Evolutionary conservation across 805 yeast species (phyloP).

Genomic region (Schwanniomyces vanrijiae): DNA sequence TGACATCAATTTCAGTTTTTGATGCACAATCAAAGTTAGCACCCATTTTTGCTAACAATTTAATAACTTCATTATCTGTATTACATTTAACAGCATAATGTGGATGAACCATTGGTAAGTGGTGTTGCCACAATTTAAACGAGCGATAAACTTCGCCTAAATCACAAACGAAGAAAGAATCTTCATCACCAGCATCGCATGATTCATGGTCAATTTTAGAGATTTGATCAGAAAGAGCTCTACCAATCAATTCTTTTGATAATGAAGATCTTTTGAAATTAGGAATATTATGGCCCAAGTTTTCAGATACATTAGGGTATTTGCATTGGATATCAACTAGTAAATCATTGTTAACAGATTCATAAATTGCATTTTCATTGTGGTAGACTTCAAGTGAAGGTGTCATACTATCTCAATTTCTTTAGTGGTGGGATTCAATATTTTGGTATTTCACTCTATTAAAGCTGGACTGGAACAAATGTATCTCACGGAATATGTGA

Average conservation of each 20-base stretch:
- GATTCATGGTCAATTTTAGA: conserved; percentile 49
- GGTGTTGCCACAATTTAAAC: conserved; percentile 57
- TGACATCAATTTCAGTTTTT: conserved; percentile 70
- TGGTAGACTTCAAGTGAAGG: conserved; percentile 16
- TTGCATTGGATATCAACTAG: neutral
- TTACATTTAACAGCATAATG: conserved; percentile 95
- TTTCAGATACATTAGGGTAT: neutral
- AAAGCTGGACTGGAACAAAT: conserved; percentile 4
- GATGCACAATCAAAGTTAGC: conserved; percentile 93
- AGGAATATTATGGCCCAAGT: neutral
- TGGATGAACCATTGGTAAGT: conserved; percentile 78
- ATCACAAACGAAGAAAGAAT: conserved; percentile 87
- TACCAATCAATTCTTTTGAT: conserved; percentile 24
- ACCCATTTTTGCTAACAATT: conserved; percentile 58
- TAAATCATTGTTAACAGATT: conserved; percentile 1
- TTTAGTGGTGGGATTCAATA: neutral
- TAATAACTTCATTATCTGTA: conserved; percentile 62
- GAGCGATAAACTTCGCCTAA: conserved; percentile 68
- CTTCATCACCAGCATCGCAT: conserved; percentile 76
- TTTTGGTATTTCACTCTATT: neutral
- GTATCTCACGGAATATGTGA: conserved; percentile 35
- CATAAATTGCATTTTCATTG: conserved; percentile 8
- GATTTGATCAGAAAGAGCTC: conserved; percentile 42
- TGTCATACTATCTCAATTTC: conserved; percentile 15
- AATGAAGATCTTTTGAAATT: neutral